Evolutionary conservation across 371 early-diverging fungal species (phyloP).

Genomic region (Haplosporangium sp.): DNA sequence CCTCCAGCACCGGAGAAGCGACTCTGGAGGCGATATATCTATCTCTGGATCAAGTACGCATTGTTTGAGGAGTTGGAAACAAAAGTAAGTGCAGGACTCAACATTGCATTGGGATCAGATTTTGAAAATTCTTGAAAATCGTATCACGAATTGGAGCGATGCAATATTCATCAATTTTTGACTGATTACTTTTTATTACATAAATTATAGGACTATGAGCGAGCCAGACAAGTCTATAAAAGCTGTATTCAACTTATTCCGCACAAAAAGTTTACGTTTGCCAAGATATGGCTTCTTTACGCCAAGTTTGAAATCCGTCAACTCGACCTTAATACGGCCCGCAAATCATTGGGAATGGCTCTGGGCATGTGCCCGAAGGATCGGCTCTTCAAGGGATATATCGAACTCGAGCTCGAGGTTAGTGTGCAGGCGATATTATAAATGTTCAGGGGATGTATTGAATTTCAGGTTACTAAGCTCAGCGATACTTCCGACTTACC

Average conservation of each 20-base stretch:
- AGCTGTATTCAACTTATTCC: slow-evolving; percentile 90
- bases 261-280: slow-evolving; percentile 94
- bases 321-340: slow-evolving; percentile 77
- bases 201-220: slow-evolving; percentile 73
- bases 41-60: slow-evolving; percentile 98
- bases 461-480: too few species aligned
- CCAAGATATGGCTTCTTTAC: slow-evolving; percentile 94
- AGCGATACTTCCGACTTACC: too few species aligned
- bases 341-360: slow-evolving; percentile 87
- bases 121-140: not conserved
- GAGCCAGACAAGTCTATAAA: slow-evolving; percentile 88
- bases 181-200: not conserved
- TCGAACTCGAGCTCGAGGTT: slow-evolving; percentile 91
- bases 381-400: slow-evolving; percentile 93
- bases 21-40: slow-evolving; percentile 96
- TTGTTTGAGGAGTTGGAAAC: slow-evolving; percentile 93
- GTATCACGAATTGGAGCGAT: not conserved
- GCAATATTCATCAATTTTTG: too few species aligned
- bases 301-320: slow-evolving; percentile 93
- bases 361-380: slow-evolving; percentile 85
- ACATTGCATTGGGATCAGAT: not conserved
- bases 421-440: not conserved
- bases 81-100: slow-evolving; percentile 58
- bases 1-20: slow-evolving; percentile 92
- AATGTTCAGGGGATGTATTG: too few species aligned